These are phyloP conservation scores for Aspergillus sclerotiicarbonarius DNA, from an alignment of 495 filamentous ascomycete genomes.

Conservation along the genomic window DNA sequence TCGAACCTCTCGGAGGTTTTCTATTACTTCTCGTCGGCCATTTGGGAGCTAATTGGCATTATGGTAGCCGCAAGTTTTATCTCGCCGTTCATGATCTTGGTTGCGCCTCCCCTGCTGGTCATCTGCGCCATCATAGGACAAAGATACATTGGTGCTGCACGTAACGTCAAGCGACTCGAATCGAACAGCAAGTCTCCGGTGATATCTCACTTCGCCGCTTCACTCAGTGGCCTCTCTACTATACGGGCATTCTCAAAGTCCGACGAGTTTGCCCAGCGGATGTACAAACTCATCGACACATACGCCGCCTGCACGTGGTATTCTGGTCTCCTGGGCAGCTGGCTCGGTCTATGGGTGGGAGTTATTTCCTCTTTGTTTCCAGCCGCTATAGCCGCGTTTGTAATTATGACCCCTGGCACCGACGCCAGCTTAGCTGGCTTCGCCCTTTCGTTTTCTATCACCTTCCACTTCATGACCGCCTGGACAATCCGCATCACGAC, in stretches of 20 bases:
- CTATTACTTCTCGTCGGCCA: constrained; percentile 48
- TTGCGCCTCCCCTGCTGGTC: background rate
- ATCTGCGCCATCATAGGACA: constrained; percentile 43
- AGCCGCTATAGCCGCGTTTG: background rate
- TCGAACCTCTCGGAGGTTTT: constrained; percentile 60
- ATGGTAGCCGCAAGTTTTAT: constrained; percentile 32
- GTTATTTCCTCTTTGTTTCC: background rate
- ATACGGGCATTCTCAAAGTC: constrained; percentile 71
- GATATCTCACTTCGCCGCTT: constrained; percentile 72
- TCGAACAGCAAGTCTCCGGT: constrained; percentile 71
- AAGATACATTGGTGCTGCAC: constrained; percentile 63
- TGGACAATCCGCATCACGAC: constrained; percentile 35
- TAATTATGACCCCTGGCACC: constrained; percentile 46
- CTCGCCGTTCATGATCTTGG: constrained; percentile 31
- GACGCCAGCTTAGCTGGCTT: constrained; percentile 73
- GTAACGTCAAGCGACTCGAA: constrained; percentile 75
- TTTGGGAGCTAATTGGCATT: constrained; percentile 33
- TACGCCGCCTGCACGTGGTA: constrained; percentile 28
- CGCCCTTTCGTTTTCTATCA: constrained; percentile 51
- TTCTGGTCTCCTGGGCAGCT: constrained; percentile 36
- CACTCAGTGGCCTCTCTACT: constrained; percentile 68
- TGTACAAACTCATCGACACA: constrained; percentile 65
- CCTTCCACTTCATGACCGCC: constrained; percentile 37
- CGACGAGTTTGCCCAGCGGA: constrained; percentile 60
- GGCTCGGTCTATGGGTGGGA: constrained; percentile 31